phyloP scores from a whole-genome alignment of 148 eudicot species.

The Salicornia ramosissima region DNA sequence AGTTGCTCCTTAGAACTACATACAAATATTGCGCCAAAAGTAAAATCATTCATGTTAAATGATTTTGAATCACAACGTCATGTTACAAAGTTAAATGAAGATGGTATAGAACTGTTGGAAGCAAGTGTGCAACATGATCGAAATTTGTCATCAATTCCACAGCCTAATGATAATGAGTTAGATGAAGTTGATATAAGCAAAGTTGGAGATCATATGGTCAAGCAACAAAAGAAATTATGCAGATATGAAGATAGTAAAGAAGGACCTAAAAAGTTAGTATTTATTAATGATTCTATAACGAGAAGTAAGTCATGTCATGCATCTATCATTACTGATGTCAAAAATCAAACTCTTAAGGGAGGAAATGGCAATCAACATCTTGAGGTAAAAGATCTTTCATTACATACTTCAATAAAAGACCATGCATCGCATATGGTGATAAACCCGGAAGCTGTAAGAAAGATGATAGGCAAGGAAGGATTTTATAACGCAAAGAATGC shows the following conservation, averaged over 20 bases:
- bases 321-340: neutral
- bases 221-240: neutral
- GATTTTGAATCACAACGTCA: neutral
- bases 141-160: neutral
- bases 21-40: neutral
- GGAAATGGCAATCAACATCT: neutral
- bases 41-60: neutral
- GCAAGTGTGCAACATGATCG: neutral
- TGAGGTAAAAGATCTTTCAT: slow-evolving; percentile 1
- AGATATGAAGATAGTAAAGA: neutral
- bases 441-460: slow-evolving; percentile 42
- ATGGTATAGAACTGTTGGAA: neutral
- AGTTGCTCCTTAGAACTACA: slow-evolving; percentile 12
- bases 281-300: neutral
- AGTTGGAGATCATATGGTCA: neutral
- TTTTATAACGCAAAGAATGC: slow-evolving; percentile 51
- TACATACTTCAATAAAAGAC: too few relatives aligned
- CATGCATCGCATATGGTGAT: slow-evolving; percentile 5
- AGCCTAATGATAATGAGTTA: neutral
- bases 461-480: slow-evolving; percentile 44
- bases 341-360: neutral
- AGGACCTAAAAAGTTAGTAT: neutral
- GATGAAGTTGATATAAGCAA: neutral
- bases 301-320: slow-evolving; percentile 10
- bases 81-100: neutral